Evolutionary conservation across 2,329 filamentous ascomycete genomes (phyloP).

Genomic region (Microcyclosporella mali): DNA sequence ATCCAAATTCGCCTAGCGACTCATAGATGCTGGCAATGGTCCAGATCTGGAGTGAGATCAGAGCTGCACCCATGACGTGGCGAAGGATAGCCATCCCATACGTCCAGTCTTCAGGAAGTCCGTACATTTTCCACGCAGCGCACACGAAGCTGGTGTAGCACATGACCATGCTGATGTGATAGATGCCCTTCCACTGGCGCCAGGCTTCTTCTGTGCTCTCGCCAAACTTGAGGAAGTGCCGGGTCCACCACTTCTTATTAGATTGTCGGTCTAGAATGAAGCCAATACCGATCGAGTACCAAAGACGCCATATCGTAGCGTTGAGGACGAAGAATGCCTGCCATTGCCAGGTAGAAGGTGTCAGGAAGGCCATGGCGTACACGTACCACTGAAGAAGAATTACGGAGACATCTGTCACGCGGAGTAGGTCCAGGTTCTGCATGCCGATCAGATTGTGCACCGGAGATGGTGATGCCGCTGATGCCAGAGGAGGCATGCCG

Average conservation of each 20-base stretch:
- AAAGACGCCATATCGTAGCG: conserved; percentile 76
- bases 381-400: conserved; percentile 72
- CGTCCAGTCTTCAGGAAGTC: conserved; percentile 75
- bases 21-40: conserved; percentile 90
- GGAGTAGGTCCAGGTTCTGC: conserved; percentile 79
- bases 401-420: conserved; percentile 76
- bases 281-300: conserved; percentile 86
- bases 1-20: conserved; percentile 92
- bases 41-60: conserved; percentile 87
- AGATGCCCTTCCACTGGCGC: conserved; percentile 96
- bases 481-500: conserved; percentile 35
- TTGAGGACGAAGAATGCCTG: conserved; percentile 75
- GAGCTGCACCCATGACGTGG: conserved; percentile 73
- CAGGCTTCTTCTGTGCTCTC: conserved; percentile 87
- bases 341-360: conserved; percentile 68
- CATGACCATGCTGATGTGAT: conserved; percentile 86
- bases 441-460: conserved; percentile 81
- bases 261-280: conserved; percentile 81
- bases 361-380: conserved; percentile 64
- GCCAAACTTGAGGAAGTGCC: conserved; percentile 95
- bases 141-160: conserved; percentile 84
- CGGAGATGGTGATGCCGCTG: conserved; percentile 52
- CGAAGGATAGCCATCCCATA: conserved; percentile 80
- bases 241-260: conserved; percentile 86
- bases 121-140: conserved; percentile 95